Conservation (phyloP, 2,329 filamentous ascomycete species). For the Coniochaeta ligniaria region DNA sequence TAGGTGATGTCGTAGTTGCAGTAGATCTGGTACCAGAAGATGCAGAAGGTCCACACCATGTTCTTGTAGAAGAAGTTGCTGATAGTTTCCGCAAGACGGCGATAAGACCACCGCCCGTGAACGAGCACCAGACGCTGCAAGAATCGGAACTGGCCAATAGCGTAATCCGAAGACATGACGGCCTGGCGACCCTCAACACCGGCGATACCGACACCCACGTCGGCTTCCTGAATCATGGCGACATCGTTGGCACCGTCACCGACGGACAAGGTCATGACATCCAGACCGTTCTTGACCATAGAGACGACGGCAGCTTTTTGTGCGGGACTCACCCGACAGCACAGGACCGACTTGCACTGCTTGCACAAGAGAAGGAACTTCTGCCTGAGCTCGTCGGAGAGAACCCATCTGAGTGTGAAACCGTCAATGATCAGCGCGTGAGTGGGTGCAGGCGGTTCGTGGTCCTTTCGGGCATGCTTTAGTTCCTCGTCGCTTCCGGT, state of each 20-base stretch:
- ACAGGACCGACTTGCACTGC: conserved; percentile 92
- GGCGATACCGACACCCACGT: conserved; percentile 93
- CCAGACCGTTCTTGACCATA: conserved; percentile 90
- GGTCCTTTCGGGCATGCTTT: conserved; percentile 67
- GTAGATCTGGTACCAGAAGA: conserved; percentile 97
- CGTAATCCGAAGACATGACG: conserved; percentile 94
- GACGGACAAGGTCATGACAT: conserved; percentile 92
- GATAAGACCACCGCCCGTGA: conserved; percentile 94
- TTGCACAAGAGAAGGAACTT: conserved; percentile 95
- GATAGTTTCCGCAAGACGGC: conserved; percentile 83
- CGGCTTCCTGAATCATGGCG: conserved; percentile 95
- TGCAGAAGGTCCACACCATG: conserved; percentile 91
- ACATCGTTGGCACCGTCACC: conserved; percentile 95
- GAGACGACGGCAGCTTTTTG: conserved; percentile 96
- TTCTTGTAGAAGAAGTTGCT: conserved; percentile 99
- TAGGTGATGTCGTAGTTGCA: conserved; percentile 96
- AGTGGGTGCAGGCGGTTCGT: conserved; percentile 78
- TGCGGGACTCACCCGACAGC: conserved; percentile 92
- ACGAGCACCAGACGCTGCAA: conserved; percentile 79
- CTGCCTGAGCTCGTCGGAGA: conserved; percentile 76
- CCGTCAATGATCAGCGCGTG: conserved; percentile 94
- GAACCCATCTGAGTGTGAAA: conserved; percentile 81
- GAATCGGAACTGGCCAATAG: conserved; percentile 89
- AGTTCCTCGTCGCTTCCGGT: conserved; percentile 84
- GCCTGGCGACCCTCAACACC: conserved; percentile 89